These are phyloP conservation scores for Backusella westeae DNA, from an alignment of 192 early-diverging fungal genomes.

Conservation along the genomic window DNA sequence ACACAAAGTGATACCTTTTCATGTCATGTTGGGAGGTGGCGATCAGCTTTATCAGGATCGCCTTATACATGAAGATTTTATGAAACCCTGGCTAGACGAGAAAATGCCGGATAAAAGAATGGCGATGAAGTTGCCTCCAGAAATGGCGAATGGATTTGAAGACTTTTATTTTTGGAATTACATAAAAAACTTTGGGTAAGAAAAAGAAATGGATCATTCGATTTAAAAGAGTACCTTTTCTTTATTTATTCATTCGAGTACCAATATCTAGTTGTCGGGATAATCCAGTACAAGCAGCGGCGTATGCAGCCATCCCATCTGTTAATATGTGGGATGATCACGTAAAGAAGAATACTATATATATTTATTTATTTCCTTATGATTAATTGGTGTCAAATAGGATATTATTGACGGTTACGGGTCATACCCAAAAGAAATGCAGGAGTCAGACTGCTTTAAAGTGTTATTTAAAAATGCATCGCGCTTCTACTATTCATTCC, in stretches of 20 bases:
- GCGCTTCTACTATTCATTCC: slow-evolving; percentile 78
- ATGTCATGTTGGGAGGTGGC: slow-evolving; percentile 69
- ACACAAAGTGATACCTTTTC: slow-evolving; percentile 54
- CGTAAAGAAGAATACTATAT: slow-evolving; percentile 15
- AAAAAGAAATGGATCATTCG: background rate
- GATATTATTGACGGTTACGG: slow-evolving; percentile 81
- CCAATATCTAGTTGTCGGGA: slow-evolving; percentile 3
- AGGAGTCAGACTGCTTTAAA: slow-evolving; percentile 57
- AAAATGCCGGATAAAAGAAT: slow-evolving; percentile 17
- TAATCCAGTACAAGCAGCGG: slow-evolving; percentile 18
- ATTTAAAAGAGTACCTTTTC: background rate
- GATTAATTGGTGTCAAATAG: background rate
- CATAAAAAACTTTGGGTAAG: slow-evolving; percentile 24
- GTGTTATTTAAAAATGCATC: slow-evolving; percentile 57
- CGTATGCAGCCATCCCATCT: slow-evolving; percentile 60
- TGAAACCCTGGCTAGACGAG: slow-evolving; percentile 22
- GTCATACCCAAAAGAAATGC: slow-evolving; percentile 72
- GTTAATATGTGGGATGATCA: slow-evolving; percentile 81
- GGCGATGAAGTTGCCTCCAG: background rate
- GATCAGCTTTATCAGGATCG: slow-evolving; percentile 62
- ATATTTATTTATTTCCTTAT: background rate
- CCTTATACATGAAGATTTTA: slow-evolving; percentile 20
- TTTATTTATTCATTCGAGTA: slow-evolving; percentile 43
- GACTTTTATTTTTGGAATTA: slow-evolving; percentile 32
- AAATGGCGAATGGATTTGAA: slow-evolving; percentile 19